phyloP scores from a whole-genome alignment of 768 basidiomycete genomes.

The Mycena maculata region DNA sequence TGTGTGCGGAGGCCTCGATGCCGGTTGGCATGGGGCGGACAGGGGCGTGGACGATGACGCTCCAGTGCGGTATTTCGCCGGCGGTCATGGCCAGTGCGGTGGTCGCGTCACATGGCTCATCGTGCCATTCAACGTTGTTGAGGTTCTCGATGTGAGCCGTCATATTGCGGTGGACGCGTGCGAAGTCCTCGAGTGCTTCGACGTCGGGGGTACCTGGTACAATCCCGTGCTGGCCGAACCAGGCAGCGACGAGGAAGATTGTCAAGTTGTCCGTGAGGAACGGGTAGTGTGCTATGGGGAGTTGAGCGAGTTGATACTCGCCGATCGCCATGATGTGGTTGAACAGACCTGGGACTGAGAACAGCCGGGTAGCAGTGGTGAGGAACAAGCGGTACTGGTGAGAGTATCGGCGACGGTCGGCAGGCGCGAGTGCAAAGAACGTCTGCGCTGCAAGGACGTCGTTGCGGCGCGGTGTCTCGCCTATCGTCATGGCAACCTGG shows the following conservation, averaged over 20 bases:
- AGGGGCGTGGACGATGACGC: too few species aligned
- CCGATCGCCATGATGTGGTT: not conserved
- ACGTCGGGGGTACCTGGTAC: not conserved
- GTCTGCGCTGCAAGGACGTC: not conserved
- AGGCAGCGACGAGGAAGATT: not conserved
- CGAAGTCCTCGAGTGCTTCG: not conserved
- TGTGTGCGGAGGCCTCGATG: too few species aligned
- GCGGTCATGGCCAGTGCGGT: not conserved
- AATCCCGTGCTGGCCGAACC: constrained; percentile 12
- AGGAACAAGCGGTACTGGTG: constrained; percentile 5
- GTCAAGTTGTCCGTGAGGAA: constrained; percentile 8
- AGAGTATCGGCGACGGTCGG: not conserved
- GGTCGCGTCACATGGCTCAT: not conserved
- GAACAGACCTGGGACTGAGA: not conserved
- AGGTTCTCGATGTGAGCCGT: not conserved
- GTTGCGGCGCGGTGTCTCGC: not conserved
- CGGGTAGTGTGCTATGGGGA: constrained; percentile 1
- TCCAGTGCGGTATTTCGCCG: not conserved
- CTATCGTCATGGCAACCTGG: not conserved
- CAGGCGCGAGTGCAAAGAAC: not conserved
- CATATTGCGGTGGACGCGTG: not conserved
- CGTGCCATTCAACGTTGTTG: not conserved
- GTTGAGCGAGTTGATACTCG: not conserved
- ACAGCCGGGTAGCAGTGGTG: not conserved
- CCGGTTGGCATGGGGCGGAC: too few species aligned